phyloP scores from a whole-genome alignment of 768 basidiomycete genomes.

The Rhodotorula paludigena region DNA sequence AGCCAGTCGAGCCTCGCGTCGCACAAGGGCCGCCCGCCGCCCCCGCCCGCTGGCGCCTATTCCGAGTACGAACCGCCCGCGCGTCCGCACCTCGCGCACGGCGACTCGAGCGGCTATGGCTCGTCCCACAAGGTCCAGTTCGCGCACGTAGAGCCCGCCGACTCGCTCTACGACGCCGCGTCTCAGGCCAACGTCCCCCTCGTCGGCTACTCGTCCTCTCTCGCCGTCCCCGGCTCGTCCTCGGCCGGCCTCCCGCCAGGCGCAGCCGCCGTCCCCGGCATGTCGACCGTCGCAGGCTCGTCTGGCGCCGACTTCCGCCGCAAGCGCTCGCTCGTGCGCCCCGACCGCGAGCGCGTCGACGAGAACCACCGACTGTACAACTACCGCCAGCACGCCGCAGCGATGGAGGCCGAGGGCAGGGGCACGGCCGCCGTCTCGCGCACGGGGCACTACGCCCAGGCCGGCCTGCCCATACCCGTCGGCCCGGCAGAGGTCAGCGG shows the following conservation, averaged over 20 bases:
- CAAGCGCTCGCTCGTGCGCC: constrained; percentile 86
- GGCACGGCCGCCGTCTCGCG: constrained; percentile 64
- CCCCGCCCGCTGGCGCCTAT: background rate
- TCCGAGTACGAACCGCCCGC: background rate
- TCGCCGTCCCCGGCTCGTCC: background rate
- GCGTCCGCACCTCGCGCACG: background rate
- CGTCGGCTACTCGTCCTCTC: constrained; percentile 13
- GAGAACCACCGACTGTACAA: constrained; percentile 90
- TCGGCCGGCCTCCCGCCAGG: background rate
- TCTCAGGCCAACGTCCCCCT: constrained; percentile 24
- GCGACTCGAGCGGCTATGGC: background rate
- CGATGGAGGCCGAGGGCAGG: constrained; percentile 64
- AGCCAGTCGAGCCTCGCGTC: background rate
- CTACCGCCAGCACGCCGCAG: constrained; percentile 79
- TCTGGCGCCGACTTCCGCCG: constrained; percentile 51
- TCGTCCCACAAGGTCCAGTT: constrained; percentile 15
- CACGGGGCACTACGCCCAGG: constrained; percentile 72
- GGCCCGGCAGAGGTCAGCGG: constrained; percentile 17
- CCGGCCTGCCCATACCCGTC: constrained; percentile 26
- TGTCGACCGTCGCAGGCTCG: background rate
- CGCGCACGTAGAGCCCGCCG: background rate
- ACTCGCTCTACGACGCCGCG: background rate
- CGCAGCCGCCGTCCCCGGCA: background rate
- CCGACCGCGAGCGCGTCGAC: constrained; percentile 94
- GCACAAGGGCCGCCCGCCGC: no score